Evolutionary conservation across 2,329 filamentous ascomycete genomes (phyloP).

Genomic region (Macrophomina phaseolina): DNA sequence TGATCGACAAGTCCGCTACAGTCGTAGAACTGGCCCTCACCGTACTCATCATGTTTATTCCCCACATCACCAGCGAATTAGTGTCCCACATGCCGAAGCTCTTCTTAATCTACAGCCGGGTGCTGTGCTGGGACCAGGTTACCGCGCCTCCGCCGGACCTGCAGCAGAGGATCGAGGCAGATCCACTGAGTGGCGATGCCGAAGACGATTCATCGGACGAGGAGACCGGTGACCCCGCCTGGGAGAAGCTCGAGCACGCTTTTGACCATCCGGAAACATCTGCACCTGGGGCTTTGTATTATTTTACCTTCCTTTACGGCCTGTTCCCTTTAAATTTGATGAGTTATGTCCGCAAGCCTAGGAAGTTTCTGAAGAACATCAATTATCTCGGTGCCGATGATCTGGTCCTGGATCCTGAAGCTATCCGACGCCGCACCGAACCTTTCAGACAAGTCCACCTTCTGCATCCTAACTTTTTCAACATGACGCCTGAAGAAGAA

Average conservation of each 20-base stretch:
- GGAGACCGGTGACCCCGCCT: constrained; percentile 47
- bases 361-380: constrained; percentile 76
- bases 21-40: constrained; percentile 77
- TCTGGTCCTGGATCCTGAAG: constrained; percentile 77
- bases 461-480: constrained; percentile 85
- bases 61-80: constrained; percentile 77
- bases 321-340: constrained; percentile 86
- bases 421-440: constrained; percentile 78
- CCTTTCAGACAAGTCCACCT: constrained; percentile 74
- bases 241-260: constrained; percentile 69
- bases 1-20: constrained; percentile 77
- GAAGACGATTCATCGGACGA: constrained; percentile 47
- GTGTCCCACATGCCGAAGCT: constrained; percentile 70
- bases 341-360: constrained; percentile 83
- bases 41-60: constrained; percentile 79
- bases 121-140: constrained; percentile 77
- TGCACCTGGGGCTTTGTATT: constrained; percentile 72
- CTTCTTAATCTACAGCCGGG: constrained; percentile 80
- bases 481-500: constrained; percentile 78
- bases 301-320: constrained; percentile 83
- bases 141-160: constrained; percentile 26
- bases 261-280: constrained; percentile 63
- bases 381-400: constrained; percentile 73
- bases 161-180: constrained; percentile 35
- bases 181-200: constrained; percentile 30